A percentile compares a stretch with the other conserved stretches of the same genome.
Conservation (phyloP, 305 asterid species). For the Coffea humblotiana region DNA sequence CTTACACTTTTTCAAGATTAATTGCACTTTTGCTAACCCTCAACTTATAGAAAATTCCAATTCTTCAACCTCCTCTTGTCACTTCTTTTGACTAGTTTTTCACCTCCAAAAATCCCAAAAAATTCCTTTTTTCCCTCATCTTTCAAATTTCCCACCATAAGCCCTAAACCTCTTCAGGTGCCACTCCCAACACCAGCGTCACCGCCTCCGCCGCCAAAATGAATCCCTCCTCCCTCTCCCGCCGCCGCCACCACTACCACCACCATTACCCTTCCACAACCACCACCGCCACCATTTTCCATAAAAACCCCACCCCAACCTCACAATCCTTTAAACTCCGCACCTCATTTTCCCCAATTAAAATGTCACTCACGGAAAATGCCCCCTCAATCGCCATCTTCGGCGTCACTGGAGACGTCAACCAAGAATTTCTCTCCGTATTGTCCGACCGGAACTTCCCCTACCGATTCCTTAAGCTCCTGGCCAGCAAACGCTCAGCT, state of each 20-base stretch:
- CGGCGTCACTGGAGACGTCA: conserved; percentile 93
- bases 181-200: conserved; percentile 21
- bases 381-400: conserved; percentile 83
- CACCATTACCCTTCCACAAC: conserved; percentile 8
- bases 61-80: no score
- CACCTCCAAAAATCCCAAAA: no score
- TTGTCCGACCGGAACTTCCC: conserved; percentile 79
- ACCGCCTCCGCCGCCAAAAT: conserved; percentile 37
- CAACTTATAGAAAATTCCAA: no score
- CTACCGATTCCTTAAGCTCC: conserved; percentile 69
- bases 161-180: conserved; percentile 19
- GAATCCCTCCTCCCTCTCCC: conserved; percentile 35
- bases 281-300: conserved; percentile 13
- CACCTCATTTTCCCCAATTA: conserved; percentile 38
- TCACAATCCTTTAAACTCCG: conserved; percentile 1
- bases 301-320: conserved; percentile 23
- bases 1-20: no score
- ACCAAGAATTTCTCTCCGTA: conserved; percentile 87
- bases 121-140: no score
- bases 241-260: conserved; percentile 27
- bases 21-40: no score
- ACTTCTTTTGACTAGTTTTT: no score
- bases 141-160: not conserved
- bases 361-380: conserved; percentile 73
- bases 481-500: conserved; percentile 76